Base-by-base conservation (phyloP, 495 filamentous ascomycete genomes). In the Aspergillus saccharolyticus region DNA sequence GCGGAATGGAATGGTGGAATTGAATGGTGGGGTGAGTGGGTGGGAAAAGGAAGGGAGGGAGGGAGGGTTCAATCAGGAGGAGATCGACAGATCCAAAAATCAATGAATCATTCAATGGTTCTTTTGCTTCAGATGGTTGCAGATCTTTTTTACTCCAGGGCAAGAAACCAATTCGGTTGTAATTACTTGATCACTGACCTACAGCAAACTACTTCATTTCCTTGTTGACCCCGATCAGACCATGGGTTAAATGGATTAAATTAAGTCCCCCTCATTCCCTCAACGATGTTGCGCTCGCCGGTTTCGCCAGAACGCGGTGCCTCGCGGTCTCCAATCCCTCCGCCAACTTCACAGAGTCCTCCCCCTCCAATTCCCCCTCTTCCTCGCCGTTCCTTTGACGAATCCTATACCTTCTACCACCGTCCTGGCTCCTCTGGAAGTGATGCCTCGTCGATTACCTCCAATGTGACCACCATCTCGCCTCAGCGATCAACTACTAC, bases 351-450 rank as follows among this genome's bases (percentile, higher is more conserved):
- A 12, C 69, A 68, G 61, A 65, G 66, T 63, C 30, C 61, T 39
- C 59, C 63, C 53, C 56, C 47, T 44, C 56, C 62, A 61, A 51
- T 61, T 19, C 53, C 55, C 46, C 21, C 56, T 48, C 64, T 59
- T n/a, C 63, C 62, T 28, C 60, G 63, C 44, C 68, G 39, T 22
- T 70, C 68, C 22, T 68, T 73, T 50, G 72, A 75, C 48, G 70
- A 71, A 59, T 71, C 70, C 66, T 67, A 70, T 53, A 60, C 56
- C 53, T 39, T 10, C 33, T 39, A 39, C 33, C 12, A 39, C 33
- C 74, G 71, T 42, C 69, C 74, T 52, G 75, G 69, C 63, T 77
- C 76, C 50, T 80, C 79, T 52, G 78, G 77, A 65, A 81, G 78
- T 66, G 78, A 81, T 72, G 75, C 76, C 55, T 81, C 79, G 9